These are phyloP conservation scores for Bathelium albidoporum DNA, from an alignment of 495 filamentous ascomycete genomes.

Conservation along the genomic window DNA sequence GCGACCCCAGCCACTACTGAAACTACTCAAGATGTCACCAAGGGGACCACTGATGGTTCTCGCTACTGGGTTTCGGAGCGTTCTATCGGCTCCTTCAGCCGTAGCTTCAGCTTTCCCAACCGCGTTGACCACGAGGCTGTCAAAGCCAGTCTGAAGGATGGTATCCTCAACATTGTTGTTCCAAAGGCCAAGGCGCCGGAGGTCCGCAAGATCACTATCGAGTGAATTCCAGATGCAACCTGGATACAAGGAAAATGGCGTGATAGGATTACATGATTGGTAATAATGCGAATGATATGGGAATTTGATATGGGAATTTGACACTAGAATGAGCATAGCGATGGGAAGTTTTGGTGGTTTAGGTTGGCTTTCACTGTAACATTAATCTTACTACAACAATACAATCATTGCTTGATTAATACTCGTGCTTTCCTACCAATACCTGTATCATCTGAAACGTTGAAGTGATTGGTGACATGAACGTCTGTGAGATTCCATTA, in stretches of 20 bases:
- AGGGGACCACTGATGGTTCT: constrained; percentile 25
- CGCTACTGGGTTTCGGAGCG: constrained; percentile 74
- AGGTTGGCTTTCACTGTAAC: background rate
- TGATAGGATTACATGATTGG: background rate
- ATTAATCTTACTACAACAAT: background rate
- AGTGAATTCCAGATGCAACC: constrained; percentile 31
- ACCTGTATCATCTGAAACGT: too few relatives aligned
- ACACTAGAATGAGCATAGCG: constrained; percentile 1
- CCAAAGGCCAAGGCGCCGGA: constrained; percentile 58
- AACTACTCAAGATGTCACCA: constrained; percentile 31
- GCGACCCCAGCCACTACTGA: constrained; percentile 53
- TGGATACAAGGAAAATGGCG: background rate
- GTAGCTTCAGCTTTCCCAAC: constrained; percentile 66
- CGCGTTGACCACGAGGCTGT: constrained; percentile 69
- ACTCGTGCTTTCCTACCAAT: too few relatives aligned
- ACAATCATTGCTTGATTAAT: too few relatives aligned
- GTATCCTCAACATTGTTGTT: constrained; percentile 59
- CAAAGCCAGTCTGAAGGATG: constrained; percentile 63
- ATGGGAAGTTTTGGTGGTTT: background rate
- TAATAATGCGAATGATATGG: too few relatives aligned
- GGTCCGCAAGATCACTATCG: constrained; percentile 46
- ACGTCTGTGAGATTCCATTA: too few relatives aligned
- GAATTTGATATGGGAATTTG: too few relatives aligned
- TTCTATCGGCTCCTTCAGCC: constrained; percentile 65
- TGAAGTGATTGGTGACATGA: too few relatives aligned